Base-by-base conservation (phyloP, 208 protist species). In the Trypanosoma melophagium region DNA sequence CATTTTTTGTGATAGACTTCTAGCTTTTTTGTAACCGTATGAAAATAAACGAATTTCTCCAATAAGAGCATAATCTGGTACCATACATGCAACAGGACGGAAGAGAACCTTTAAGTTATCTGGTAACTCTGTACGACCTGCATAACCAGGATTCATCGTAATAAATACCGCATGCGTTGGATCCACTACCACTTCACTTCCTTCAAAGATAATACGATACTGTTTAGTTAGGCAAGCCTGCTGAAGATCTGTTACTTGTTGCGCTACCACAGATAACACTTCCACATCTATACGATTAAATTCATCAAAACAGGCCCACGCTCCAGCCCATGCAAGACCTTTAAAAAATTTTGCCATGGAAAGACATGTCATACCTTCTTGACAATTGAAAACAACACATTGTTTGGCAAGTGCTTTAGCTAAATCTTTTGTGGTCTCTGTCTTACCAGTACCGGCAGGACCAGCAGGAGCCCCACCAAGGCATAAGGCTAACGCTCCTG, bases 131-230 rank as follows among this genome's bases (percentile, higher is more conserved):
- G 97, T 98, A 66, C 98, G 87, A 24, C 97, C 97, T n/a, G 98
- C 98, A 81, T 99, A 99, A 56, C 98, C 98, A 9, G 98, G 98
- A 82, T 99, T 99, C 98, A 99, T 99, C 8, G 97, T 99, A 66
- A 99, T 98, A 81, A 98, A 99, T 44, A 98, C 80, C 44, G 97
- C 96, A 80, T 96, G 93, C 9, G 96, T 97, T 2, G 90, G 94
- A 71, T 98, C 92, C 14, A 99, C 94, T 52, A 94, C 79, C 49
- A 98, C 84, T 57, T 97, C 90, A 64, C 84, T 97, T 47, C 88
- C 93, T 76, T 98, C 96, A 73, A 99, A 99, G 12, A 94, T 52
- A 67, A 95, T 95, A 74, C 89, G 92, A 71, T 91, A 98, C 77
- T 96, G 90, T 76, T 95, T 95, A 16, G 92, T 93, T 47, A 83